Conservation (phyloP, 306 rosid genomes). For the Quercus parvula region DNA sequence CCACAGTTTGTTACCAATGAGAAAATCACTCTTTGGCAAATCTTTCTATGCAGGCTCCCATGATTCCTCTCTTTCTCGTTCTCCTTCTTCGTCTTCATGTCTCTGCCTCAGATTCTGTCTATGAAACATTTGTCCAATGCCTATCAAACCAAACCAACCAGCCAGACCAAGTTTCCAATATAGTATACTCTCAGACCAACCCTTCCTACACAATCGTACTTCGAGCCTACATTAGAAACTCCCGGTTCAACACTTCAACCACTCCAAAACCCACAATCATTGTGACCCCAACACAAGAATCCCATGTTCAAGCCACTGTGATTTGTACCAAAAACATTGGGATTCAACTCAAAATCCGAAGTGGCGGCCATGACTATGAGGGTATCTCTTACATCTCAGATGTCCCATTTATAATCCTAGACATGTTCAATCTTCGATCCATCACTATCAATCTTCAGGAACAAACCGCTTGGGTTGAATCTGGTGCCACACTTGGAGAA, state of each 20-base stretch:
- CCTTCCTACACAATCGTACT: conserved; percentile 57
- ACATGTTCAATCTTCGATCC: conserved; percentile 59
- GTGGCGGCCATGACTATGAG: conserved; percentile 87
- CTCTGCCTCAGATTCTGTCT: conserved; percentile 36
- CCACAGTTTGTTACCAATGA: background rate
- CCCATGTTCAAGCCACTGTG: conserved; percentile 58
- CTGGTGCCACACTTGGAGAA: conserved; percentile 80
- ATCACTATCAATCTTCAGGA: conserved; percentile 41
- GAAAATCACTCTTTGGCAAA: background rate
- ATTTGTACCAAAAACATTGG: conserved; percentile 46
- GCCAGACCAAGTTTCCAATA: conserved; percentile 23
- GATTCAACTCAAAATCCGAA: conserved; percentile 56
- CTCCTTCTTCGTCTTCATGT: conserved; percentile 25
- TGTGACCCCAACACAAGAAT: conserved; percentile 42
- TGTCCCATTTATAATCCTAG: conserved; percentile 59
- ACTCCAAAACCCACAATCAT: conserved; percentile 64
- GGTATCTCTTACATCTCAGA: conserved; percentile 66
- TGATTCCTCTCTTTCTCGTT: conserved; percentile 12
- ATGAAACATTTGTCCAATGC: conserved; percentile 48
- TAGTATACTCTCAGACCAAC: conserved; percentile 34
- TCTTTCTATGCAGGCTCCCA: background rate
- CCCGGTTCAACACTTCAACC: conserved; percentile 67
- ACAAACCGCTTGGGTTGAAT: conserved; percentile 45
- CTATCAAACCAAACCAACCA: conserved; percentile 34
- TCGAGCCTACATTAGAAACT: conserved; percentile 63